Conservation (phyloP, 1,284 basidiomycete genomes). For the Microstroma glucosiphilum region DNA sequence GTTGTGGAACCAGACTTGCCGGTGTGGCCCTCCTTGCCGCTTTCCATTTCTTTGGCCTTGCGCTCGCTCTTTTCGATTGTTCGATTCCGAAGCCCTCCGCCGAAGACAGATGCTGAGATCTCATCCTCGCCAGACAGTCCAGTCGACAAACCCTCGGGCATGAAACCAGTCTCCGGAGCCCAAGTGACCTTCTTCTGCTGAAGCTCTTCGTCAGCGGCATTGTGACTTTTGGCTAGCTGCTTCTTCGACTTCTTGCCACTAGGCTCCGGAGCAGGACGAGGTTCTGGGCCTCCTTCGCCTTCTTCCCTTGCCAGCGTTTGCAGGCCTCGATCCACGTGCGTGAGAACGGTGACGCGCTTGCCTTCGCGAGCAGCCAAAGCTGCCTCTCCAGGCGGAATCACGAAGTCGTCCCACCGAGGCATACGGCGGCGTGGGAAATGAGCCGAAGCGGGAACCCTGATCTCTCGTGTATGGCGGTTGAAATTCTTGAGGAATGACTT, state of each 20-base stretch:
- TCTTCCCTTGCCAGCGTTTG: constrained; percentile 24
- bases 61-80: too few relatives aligned
- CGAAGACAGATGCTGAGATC: not conserved
- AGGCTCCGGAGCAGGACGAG: not conserved
- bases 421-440: constrained; percentile 31
- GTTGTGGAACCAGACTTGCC: too few relatives aligned
- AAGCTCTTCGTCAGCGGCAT: not conserved
- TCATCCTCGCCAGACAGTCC: not conserved
- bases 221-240: not conserved
- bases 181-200: constrained; percentile 4
- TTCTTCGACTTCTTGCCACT: not conserved
- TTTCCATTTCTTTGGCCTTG: too few relatives aligned
- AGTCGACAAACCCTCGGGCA: not conserved
- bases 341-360: constrained; percentile 23
- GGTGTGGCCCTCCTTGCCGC: too few relatives aligned
- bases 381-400: constrained; percentile 33
- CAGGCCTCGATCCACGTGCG: constrained; percentile 42
- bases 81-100: too few relatives aligned
- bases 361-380: constrained; percentile 25
- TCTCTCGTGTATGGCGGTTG: constrained; percentile 42
- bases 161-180: not conserved
- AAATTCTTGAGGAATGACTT: constrained; percentile 46
- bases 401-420: constrained; percentile 48
- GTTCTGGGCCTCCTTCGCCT: constrained; percentile 9
- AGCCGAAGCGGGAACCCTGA: constrained; percentile 30